These are phyloP conservation scores for Boletus reticulatus DNA, from an alignment of 768 basidiomycete genomes.

Conservation along the genomic window DNA sequence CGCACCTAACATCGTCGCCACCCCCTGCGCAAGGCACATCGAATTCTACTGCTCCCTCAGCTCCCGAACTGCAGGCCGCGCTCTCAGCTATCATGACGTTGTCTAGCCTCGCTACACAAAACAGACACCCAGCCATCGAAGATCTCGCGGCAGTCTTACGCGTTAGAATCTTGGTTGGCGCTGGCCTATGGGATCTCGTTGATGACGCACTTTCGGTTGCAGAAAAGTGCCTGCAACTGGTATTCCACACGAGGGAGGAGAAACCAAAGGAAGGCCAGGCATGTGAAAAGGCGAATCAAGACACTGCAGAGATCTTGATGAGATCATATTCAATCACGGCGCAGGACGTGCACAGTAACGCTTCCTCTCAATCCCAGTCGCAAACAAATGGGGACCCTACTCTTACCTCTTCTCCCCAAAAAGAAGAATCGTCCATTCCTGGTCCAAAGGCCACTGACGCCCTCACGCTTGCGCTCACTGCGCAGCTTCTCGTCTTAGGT, in stretches of 20 bases:
- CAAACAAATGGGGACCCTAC: slow-evolving; percentile 8
- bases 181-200: slow-evolving; percentile 54
- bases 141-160: slow-evolving; percentile 55
- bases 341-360: slow-evolving; percentile 26
- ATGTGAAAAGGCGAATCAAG: slow-evolving; percentile 11
- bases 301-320: slow-evolving; percentile 11
- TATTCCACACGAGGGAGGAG: slow-evolving; percentile 18
- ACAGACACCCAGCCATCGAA: slow-evolving; percentile 42
- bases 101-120: slow-evolving; percentile 27
- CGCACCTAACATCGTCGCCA: slow-evolving; percentile 34
- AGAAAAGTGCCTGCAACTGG: slow-evolving; percentile 50
- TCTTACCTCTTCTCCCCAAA: background rate
- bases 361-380: slow-evolving; percentile 21
- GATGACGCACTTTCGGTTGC: slow-evolving; percentile 44
- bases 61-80: slow-evolving; percentile 29
- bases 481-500: slow-evolving; percentile 63
- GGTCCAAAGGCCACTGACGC: slow-evolving; percentile 26
- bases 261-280: background rate
- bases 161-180: slow-evolving; percentile 52
- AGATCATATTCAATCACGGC: slow-evolving; percentile 31
- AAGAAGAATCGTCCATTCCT: slow-evolving; percentile 1
- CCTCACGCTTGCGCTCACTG: slow-evolving; percentile 40
- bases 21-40: background rate
- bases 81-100: slow-evolving; percentile 35
- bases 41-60: background rate